phyloP scores from a whole-genome alignment of 495 filamentous ascomycete genomes.

The Aspergillus bertholletiae region DNA sequence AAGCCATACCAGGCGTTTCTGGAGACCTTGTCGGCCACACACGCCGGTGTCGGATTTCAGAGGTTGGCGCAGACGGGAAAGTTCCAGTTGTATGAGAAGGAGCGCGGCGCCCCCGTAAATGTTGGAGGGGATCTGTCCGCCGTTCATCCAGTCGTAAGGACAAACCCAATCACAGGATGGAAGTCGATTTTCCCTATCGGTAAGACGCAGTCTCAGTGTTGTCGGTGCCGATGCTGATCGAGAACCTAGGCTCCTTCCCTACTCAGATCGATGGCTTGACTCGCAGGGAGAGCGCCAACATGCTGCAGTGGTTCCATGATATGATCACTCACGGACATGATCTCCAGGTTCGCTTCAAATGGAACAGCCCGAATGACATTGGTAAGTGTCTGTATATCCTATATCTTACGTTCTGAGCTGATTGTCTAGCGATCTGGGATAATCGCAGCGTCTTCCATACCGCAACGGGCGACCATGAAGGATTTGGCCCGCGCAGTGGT shows the following conservation, averaged over 20 bases:
- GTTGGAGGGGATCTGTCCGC: constrained; percentile 51
- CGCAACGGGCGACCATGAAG: constrained; percentile 64
- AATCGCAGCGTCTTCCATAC: constrained; percentile 67
- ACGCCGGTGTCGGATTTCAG: constrained; percentile 25
- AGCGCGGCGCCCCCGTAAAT: constrained; percentile 63
- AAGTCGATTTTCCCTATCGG: constrained; percentile 66
- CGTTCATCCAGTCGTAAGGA: constrained; percentile 64
- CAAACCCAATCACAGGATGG: constrained; percentile 76
- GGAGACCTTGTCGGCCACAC: constrained; percentile 59
- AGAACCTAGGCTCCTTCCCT: no score
- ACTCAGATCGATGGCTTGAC: constrained; percentile 1
- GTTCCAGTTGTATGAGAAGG: constrained; percentile 47
- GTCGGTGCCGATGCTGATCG: no score
- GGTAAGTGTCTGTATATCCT: no score
- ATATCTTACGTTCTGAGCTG: no score
- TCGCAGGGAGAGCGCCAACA: constrained; percentile 46
- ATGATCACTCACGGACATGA: constrained; percentile 68
- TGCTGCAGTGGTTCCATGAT: constrained; percentile 56
- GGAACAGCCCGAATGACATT: constrained; percentile 51
- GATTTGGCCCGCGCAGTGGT: constrained; percentile 55
- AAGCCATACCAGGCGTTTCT: constrained; percentile 58
- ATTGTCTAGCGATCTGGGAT: constrained; percentile 65
- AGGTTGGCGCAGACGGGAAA: constrained; percentile 21
- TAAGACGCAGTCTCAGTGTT: no score
- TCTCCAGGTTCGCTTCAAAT: constrained; percentile 64